Evolutionary conservation across 2,329 filamentous ascomycete genomes (phyloP).

Genomic region (Cladosporium sp.): DNA sequence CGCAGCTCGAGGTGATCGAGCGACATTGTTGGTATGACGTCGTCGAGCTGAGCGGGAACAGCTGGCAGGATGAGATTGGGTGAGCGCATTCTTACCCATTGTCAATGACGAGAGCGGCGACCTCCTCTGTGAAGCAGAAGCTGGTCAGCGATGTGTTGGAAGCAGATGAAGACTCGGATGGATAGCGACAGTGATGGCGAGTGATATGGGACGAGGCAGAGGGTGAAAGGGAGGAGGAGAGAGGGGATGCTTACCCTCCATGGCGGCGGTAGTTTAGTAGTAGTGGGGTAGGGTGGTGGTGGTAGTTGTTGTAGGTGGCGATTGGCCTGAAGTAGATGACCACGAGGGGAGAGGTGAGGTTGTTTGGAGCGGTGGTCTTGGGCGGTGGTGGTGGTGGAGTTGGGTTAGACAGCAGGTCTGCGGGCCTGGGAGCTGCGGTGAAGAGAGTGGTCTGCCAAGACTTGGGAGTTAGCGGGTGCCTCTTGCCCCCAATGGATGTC

Average conservation of each 20-base stretch:
- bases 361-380: slow-evolving; percentile 2
- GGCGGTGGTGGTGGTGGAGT: slow-evolving; percentile 10
- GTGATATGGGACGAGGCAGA: slow-evolving; percentile 4
- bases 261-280: slow-evolving; percentile 25
- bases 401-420: slow-evolving; percentile 1
- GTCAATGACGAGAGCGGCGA: slow-evolving; percentile 99
- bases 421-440: slow-evolving; percentile 14
- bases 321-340: background rate
- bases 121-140: slow-evolving; percentile 73
- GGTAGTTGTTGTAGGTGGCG: background rate
- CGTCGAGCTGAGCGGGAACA: slow-evolving; percentile 35
- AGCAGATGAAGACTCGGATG: background rate
- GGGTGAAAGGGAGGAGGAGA: slow-evolving; percentile 14
- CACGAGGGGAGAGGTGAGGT: background rate
- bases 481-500: slow-evolving; percentile 13
- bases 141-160: slow-evolving; percentile 1
- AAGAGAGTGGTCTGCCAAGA: slow-evolving; percentile 10
- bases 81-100: slow-evolving; percentile 83
- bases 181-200: slow-evolving; percentile 7
- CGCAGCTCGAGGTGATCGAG: slow-evolving; percentile 18
- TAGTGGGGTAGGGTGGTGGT: slow-evolving; percentile 6
- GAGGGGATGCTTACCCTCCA: slow-evolving; percentile 30
- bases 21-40: slow-evolving; percentile 35
- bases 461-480: slow-evolving; percentile 4
- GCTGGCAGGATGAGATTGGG: slow-evolving; percentile 36